phyloP scores from a whole-genome alignment of 306 rosid genomes.

The Cyamopsis tetragonoloba region DNA sequence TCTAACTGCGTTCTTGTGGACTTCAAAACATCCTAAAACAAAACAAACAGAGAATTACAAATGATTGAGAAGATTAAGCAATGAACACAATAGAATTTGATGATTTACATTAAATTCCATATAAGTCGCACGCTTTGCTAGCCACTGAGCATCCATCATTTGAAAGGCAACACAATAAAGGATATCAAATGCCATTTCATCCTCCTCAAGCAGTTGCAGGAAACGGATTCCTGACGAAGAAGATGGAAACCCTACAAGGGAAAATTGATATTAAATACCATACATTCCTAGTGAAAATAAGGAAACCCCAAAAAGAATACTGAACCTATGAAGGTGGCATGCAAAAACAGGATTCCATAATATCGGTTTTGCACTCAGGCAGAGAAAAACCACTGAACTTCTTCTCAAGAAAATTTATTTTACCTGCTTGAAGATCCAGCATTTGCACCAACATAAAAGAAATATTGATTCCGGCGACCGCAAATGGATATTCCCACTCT shows the following conservation, averaged over 20 bases:
- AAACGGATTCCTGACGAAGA: conserved; percentile 62
- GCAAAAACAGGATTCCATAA: neutral
- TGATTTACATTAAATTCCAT: conserved; percentile 84
- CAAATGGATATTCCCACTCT: conserved; percentile 99
- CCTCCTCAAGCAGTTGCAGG: conserved; percentile 58
- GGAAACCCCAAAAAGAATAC: neutral
- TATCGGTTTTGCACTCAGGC: neutral
- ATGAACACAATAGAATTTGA: neutral
- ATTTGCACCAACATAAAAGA: conserved; percentile 82
- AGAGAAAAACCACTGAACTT: conserved; percentile 5
- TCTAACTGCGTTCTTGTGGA: conserved; percentile 79
- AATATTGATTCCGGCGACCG: conserved; percentile 91
- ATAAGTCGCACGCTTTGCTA: conserved; percentile 84
- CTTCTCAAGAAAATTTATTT: conserved; percentile 10
- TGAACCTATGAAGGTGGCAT: neutral
- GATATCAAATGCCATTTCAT: conserved; percentile 86
- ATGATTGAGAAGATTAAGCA: neutral
- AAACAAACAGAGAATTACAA: neutral
- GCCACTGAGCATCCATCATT: conserved; percentile 99
- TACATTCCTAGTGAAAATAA: neutral
- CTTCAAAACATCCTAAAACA: conserved; percentile 73
- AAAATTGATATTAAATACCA: neutral
- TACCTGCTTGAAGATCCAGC: conserved; percentile 94
- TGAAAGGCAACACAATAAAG: conserved; percentile 77
- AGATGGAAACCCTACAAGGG: conserved; percentile 58